Percentiles rank a stretch among this genome's conserved stretches.
Conservation (phyloP, 371 early-diverging fungal species). For the Chytridium lagenaria region DNA sequence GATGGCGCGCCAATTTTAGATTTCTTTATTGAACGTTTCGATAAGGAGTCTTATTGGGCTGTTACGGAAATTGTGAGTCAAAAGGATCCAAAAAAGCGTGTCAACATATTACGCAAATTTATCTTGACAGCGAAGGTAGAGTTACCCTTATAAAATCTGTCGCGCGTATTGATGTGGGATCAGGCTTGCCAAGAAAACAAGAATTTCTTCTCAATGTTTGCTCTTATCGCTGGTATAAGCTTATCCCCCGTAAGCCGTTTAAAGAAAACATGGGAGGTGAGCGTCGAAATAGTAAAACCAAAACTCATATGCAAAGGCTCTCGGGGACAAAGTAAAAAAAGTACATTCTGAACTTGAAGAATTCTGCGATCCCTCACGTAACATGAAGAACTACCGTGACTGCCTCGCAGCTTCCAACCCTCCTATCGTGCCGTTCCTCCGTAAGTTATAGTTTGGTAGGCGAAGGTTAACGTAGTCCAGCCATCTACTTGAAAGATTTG, state of each 20-base stretch:
- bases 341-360: constrained; percentile 53
- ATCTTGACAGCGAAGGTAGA: constrained; percentile 56
- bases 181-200: constrained; percentile 54
- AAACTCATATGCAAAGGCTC: constrained; percentile 31
- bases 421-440: constrained; percentile 65
- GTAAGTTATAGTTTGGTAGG: constrained; percentile 37
- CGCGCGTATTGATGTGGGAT: neutral
- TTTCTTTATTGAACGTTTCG: constrained; percentile 60
- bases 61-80: constrained; percentile 58
- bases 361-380: constrained; percentile 56
- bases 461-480: constrained; percentile 27
- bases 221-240: constrained; percentile 57
- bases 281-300: neutral
- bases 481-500: constrained; percentile 64
- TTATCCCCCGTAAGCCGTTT: constrained; percentile 57
- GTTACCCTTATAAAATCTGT: neutral
- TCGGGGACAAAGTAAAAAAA: constrained; percentile 49
- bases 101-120: constrained; percentile 46
- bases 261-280: constrained; percentile 64
- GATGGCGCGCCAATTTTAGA: constrained; percentile 52
- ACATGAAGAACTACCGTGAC: constrained; percentile 63
- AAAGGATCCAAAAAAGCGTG: constrained; percentile 56
- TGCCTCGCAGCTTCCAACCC: constrained; percentile 43
- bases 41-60: constrained; percentile 64
- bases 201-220: constrained; percentile 61